Base-by-base conservation (phyloP, 2,329 filamentous ascomycete species). In the Neocucurbitaria cava region DNA sequence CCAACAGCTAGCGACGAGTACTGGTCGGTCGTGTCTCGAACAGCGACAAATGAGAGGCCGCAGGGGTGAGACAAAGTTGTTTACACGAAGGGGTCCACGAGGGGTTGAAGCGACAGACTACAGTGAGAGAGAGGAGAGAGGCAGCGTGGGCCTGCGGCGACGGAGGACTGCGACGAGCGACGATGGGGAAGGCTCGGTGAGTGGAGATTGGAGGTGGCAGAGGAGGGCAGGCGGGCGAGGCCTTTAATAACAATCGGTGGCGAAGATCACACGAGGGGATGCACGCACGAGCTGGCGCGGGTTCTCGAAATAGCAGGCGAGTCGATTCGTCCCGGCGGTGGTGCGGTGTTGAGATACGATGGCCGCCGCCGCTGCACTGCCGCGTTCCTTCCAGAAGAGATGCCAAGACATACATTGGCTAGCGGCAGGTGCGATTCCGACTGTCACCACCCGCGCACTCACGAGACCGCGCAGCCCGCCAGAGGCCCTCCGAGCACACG, bases 181-280 rank as follows among this genome's bases (percentile, higher is more conserved):
- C 20, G 40, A 47, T 28, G 28, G 30, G 36, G 23, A 17, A 17
- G 43, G 41, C 49, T 18, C 28, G 40, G n/a, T 36, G 47, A 26
- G 31, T 38, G 17, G 45, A 36, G 45, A 43, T 42, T n/a, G 10
- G 28, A 15, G 42, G 28, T 24, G 20, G 39, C 30, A 42, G 38
- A 39, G 17, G 46, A 36, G 8, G 30, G 28, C 17, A 26, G 55
- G 46, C 43, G 33, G 44, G 43, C 36, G 53, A 31, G 13, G 52
- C 49, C 51, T 61, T 64, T 68, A 66, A 65, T 54, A 68, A 59
- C 56, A 53, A 46, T 10, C 5, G 28, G 46, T 20, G 41, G 41
- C 41, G 49, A 31, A 40, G 53, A 57, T 53, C 41, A 50, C 57
- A 49, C 23, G 42, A 35, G 56, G 44, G 46, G 55, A 48, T 55